Evolutionary conservation across 768 basidiomycete species (phyloP).

Genomic region (Kwoniella heveanensis): DNA sequence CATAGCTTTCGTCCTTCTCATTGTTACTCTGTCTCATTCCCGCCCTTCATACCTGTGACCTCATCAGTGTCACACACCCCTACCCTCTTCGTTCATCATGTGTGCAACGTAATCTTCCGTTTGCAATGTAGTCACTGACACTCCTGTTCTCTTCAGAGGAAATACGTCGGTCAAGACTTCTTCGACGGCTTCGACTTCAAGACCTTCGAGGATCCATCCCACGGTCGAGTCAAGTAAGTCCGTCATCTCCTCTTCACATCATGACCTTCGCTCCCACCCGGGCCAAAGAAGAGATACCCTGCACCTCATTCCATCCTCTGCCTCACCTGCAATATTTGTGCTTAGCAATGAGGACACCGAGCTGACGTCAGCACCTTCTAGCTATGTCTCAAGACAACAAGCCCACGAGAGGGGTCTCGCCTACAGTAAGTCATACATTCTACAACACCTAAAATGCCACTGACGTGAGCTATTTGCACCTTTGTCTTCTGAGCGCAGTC

Average conservation of each 20-base stretch:
- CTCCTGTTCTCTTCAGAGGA: constrained; percentile 1
- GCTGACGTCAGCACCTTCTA: background rate
- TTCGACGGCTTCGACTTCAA: constrained; percentile 23
- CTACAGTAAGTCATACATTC: constrained; percentile 3
- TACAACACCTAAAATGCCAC: no score
- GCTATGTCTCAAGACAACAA: constrained; percentile 11
- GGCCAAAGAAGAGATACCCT: no score
- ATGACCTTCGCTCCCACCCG: background rate
- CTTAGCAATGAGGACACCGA: background rate
- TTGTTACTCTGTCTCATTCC: background rate
- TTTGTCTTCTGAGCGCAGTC: background rate
- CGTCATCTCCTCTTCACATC: background rate
- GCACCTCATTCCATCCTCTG: no score
- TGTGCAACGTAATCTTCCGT: no score
- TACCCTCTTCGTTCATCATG: background rate
- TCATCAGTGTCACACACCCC: background rate
- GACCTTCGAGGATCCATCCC: constrained; percentile 25
- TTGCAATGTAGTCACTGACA: constrained; percentile 8
- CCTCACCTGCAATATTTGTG: no score
- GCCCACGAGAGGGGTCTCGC: constrained; percentile 13
- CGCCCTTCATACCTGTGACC: background rate
- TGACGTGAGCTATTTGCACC: background rate
- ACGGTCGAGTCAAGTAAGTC: constrained; percentile 25
- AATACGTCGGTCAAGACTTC: constrained; percentile 19
- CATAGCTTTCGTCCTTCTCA: background rate